Evolutionary conservation across 225 moss, liverwort and hornwort species (phyloP), one percentile per base, ranked within the genome.

Genomic region (Neckera pumila): DNA sequence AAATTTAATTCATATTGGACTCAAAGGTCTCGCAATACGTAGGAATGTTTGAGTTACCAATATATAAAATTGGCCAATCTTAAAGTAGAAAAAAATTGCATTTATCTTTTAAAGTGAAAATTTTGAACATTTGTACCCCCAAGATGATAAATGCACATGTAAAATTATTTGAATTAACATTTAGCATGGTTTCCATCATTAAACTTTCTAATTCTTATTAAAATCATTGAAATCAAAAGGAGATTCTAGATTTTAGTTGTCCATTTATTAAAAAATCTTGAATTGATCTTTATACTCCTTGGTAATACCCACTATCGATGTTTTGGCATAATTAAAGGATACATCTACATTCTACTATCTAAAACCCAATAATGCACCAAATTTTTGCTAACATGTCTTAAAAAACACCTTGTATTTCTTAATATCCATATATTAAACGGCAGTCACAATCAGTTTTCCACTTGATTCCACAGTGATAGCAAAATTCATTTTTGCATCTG

Each of bases 21-120:
- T 43, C 45, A 73, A 73, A 17, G 10, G 28, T 45, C 6, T 45
- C 6, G 17, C 2, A 45, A 17, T 45, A 45, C 0, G 0, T 10
- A 45, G 6, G 17, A 28, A 45, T 17, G 10, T 30, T 0, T 73
- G 0, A 17, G 0, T 30, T 17, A 73, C 2, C 0, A 9, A 0
- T 43, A 15, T 45, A 17, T 6, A 43, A 72, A 72, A 43, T 28
- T 42, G 42, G 16, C 71, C 5, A 38, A 28, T 72, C 1, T 17
- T 17, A 45, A 10, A 28, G 6, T 19, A 49, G 5, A 7, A 31
- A 20, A 4, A 12, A 11, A 4, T 19, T 18, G 7, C 7, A 19
- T 31, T 47, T 74, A 19, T 74, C 12, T 12, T 74, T 2, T 8
- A 74, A 12, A 4, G 2, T 12, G 1, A 49, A 19, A 47, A 2